Base-by-base conservation (phyloP, 73 alveolate species). In the Tetrahymena borealis region DNA sequence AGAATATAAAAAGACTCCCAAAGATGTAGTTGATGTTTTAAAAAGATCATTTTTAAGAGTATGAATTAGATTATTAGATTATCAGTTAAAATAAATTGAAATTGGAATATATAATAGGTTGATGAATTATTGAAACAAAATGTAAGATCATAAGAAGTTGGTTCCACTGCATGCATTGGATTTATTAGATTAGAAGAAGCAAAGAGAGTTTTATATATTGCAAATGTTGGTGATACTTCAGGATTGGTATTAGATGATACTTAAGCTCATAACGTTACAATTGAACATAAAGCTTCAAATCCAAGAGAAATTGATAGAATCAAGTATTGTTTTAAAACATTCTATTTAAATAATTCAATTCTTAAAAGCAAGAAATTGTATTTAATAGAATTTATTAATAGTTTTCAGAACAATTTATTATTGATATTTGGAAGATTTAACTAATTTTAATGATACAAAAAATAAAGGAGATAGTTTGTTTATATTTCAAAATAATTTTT, bases 191-290 rank as follows among this genome's bases (percentile, higher is more conserved):
- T 94, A 91, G 98, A 96, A 96, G 95, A 93, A 33, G 97, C 96
- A 24, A 94, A 95, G 90, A 94, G 94, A 38, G 94, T 91, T 39
- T 78, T 96, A 78, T 96, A 96, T 93, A 94, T 95, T n/a, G 97
- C 98, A 12, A 96, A 96, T 93, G 93, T 96, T n/a, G 98, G 98
- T 13, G 98, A 96, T 93, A 93, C 97, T 91, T 40, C 95, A 90
- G 95, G 96, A 33, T 78, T 93, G 28, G 90, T 96, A 43, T 90
- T 96, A 35, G 95, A 95, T 9, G 93, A 93, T n/a, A 93, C 93
- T 77, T 92, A 79, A 32, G 93, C 78, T 91, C 90, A 91, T 38
- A 94, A 96, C 40, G 91, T 96, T 39, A 95, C 98, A 5, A 94
- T 92, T 92, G 98, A 96, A 60, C 97, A 96, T 90, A 96, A 96